phyloP scores from a whole-genome alignment of 2,329 filamentous ascomycete genomes.

The Trichoderma sp. region DNA sequence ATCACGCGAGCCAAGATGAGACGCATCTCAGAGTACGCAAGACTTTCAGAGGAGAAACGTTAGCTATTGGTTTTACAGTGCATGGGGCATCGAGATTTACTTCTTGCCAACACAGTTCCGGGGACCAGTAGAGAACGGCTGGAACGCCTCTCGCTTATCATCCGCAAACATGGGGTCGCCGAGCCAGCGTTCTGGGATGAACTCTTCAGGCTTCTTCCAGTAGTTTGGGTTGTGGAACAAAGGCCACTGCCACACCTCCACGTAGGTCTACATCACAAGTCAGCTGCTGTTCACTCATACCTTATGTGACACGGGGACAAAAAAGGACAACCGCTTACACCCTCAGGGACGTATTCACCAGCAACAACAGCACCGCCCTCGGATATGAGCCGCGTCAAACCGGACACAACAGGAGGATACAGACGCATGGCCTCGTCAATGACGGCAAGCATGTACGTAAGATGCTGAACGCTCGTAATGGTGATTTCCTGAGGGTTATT shows the following conservation, averaged over 20 bases:
- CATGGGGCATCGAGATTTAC: slow-evolving; percentile 30
- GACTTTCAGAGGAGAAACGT: slow-evolving; percentile 28
- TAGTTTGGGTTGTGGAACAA: slow-evolving; percentile 39
- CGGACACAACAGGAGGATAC: slow-evolving; percentile 47
- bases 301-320: not conserved
- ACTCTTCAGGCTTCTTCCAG: slow-evolving; percentile 40
- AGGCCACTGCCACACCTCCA: slow-evolving; percentile 44
- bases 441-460: slow-evolving; percentile 52
- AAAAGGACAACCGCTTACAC: slow-evolving; percentile 32
- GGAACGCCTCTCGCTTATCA: slow-evolving; percentile 35
- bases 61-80: not conserved
- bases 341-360: slow-evolving; percentile 39
- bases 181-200: slow-evolving; percentile 45
- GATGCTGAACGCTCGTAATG: slow-evolving; percentile 24
- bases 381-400: slow-evolving; percentile 41
- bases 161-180: slow-evolving; percentile 32
- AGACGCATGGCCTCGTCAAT: slow-evolving; percentile 54
- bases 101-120: slow-evolving; percentile 41
- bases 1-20: slow-evolving; percentile 36
- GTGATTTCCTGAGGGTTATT: slow-evolving; percentile 28
- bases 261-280: slow-evolving; percentile 31
- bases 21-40: slow-evolving; percentile 40
- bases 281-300: not conserved
- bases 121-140: slow-evolving; percentile 39
- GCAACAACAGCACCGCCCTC: slow-evolving; percentile 37